Conservation (phyloP, 1,139 yeast species). For the Magnusiomyces sp. region DNA sequence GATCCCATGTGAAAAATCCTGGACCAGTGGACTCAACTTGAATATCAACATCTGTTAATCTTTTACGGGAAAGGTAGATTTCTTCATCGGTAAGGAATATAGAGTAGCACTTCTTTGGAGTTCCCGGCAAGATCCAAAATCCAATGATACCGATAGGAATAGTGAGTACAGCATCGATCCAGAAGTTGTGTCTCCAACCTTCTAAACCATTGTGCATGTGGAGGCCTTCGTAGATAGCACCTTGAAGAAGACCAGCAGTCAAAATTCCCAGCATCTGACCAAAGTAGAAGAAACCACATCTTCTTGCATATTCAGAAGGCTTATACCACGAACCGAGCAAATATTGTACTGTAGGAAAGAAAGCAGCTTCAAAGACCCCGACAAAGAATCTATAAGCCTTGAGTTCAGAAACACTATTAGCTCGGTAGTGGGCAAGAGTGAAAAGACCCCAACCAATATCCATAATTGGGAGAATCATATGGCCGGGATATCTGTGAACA, state of each 20-base stretch:
- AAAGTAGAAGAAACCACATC: conserved; percentile 51
- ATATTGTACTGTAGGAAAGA: conserved; percentile 53
- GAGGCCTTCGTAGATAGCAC: conserved; percentile 43
- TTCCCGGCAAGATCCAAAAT: conserved; percentile 56
- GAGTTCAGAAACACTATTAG: conserved; percentile 40
- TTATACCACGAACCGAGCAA: conserved; percentile 55
- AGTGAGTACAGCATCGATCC: conserved; percentile 56
- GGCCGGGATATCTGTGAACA: conserved; percentile 40
- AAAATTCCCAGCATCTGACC: conserved; percentile 54
- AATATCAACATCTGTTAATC: conserved; percentile 21
- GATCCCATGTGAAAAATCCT: conserved; percentile 19
- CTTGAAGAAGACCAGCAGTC: conserved; percentile 56
- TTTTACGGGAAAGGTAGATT: conserved; percentile 48
- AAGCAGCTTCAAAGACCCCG: conserved; percentile 55
- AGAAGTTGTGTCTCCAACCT: conserved; percentile 69
- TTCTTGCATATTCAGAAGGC: conserved; percentile 48
- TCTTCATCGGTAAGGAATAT: conserved; percentile 55
- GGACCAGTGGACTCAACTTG: not conserved
- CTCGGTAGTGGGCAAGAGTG: conserved; percentile 47
- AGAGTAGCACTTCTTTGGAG: conserved; percentile 46
- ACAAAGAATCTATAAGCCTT: conserved; percentile 51
- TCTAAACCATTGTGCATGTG: conserved; percentile 42
- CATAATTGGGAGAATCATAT: too few species aligned
- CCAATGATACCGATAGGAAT: conserved; percentile 55
- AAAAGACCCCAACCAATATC: conserved; percentile 60